Evolutionary conservation across 139 green algal species (phyloP).

Genomic region (Tetraselmis chui): DNA sequence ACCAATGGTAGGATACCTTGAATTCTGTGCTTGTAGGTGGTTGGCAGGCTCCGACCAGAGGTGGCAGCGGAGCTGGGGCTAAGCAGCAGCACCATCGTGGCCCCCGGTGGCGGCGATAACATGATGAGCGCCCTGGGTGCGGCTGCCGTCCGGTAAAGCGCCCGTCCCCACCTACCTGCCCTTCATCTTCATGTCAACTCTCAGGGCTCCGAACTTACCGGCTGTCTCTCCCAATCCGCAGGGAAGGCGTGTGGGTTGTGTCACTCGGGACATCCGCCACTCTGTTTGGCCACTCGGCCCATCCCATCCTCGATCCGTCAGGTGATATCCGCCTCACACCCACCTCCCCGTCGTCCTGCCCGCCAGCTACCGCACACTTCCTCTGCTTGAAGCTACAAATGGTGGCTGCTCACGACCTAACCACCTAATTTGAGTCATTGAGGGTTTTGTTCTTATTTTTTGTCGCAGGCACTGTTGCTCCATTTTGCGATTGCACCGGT

Average conservation of each 20-base stretch:
- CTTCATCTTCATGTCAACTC: not conserved
- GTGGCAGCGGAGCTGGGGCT: constrained; percentile 52
- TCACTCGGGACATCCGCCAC: constrained; percentile 77
- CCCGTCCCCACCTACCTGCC: not conserved
- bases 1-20: too few relatives aligned
- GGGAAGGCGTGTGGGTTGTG: constrained; percentile 48
- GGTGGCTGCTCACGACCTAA: too few relatives aligned
- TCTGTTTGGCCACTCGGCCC: constrained; percentile 64
- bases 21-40: too few relatives aligned
- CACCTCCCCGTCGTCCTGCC: not conserved
- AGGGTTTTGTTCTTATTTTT: too few relatives aligned
- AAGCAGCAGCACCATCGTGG: constrained; percentile 38
- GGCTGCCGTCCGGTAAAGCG: constrained; percentile 32
- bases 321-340: constrained; percentile 21
- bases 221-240: too few relatives aligned
- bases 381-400: too few relatives aligned
- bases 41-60: constrained; percentile 47
- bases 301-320: constrained; percentile 53
- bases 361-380: too few relatives aligned
- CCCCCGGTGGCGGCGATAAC: constrained; percentile 77
- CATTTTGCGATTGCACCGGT: constrained; percentile 78
- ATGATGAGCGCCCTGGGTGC: constrained; percentile 67
- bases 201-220: too few relatives aligned
- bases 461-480: constrained; percentile 32
- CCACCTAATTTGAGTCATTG: too few relatives aligned